Evolutionary conservation across 371 early-diverging fungal species (phyloP).

Genomic region (Massospora cicadina): DNA sequence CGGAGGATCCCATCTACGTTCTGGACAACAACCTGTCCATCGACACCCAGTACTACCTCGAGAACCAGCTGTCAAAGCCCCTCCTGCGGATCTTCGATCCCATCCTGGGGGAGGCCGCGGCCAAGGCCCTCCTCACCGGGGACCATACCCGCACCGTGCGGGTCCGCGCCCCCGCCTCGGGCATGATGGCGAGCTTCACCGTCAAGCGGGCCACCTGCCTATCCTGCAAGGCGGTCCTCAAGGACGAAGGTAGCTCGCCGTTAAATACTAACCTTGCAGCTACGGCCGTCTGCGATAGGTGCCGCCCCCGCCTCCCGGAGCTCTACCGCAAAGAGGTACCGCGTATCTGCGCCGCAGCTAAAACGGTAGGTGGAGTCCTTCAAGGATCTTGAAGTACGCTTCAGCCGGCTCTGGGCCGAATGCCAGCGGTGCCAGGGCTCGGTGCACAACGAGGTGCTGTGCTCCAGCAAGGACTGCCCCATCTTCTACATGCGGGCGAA

Average conservation of each 20-base stretch:
- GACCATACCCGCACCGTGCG: slow-evolving; percentile 80
- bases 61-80: slow-evolving; percentile 97
- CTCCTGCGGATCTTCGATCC: slow-evolving; percentile 97
- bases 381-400: slow-evolving; percentile 60
- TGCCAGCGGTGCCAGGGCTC: slow-evolving; percentile 98
- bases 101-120: slow-evolving; percentile 80
- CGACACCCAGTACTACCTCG: slow-evolving; percentile 97
- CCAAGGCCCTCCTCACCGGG: slow-evolving; percentile 52
- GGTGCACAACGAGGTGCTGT: slow-evolving; percentile 92
- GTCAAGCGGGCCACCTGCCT: slow-evolving; percentile 81
- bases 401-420: slow-evolving; percentile 92
- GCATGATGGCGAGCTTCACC: slow-evolving; percentile 89
- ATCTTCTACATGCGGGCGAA: slow-evolving; percentile 99
- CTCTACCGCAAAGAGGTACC: slow-evolving; percentile 50
- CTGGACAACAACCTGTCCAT: slow-evolving; percentile 98
- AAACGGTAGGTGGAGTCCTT: slow-evolving; percentile 25
- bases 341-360: slow-evolving; percentile 4
- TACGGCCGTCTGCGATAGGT: slow-evolving; percentile 40
- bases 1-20: slow-evolving; percentile 98
- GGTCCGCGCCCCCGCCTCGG: slow-evolving; percentile 71
- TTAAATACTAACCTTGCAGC: slow-evolving; percentile 22
- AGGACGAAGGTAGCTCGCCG: slow-evolving; percentile 42
- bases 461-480: slow-evolving; percentile 96
- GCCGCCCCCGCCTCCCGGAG: slow-evolving; percentile 51
- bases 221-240: slow-evolving; percentile 83